Conservation (phyloP, 768 basidiomycete genomes). For the Calocera cornea region DNA sequence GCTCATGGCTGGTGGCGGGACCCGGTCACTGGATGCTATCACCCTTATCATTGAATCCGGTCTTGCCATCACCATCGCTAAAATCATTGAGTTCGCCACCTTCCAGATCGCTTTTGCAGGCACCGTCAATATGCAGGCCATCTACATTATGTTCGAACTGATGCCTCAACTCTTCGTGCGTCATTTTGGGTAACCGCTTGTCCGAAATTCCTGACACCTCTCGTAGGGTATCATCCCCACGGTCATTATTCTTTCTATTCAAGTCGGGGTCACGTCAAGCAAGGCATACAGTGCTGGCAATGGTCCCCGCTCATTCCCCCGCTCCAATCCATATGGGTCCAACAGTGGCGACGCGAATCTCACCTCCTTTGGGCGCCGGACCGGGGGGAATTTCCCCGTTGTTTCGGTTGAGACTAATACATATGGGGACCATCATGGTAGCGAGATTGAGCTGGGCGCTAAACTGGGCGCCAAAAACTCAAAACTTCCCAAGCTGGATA, state of each 20-base stretch:
- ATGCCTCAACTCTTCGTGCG: not conserved
- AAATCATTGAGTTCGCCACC: not conserved
- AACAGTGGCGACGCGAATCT: not conserved
- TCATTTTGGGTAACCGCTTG: not conserved
- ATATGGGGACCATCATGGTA: not conserved
- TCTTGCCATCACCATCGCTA: not conserved
- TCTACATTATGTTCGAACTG: not conserved
- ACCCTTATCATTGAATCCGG: slow-evolving; percentile 2
- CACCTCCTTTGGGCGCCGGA: not conserved
- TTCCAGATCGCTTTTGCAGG: slow-evolving; percentile 1
- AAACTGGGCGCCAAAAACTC: not conserved
- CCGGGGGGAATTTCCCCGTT: not conserved
- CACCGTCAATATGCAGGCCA: not conserved
- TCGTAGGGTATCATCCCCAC: not conserved
- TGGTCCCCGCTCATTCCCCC: not conserved
- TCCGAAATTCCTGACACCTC: not conserved
- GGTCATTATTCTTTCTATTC: slow-evolving; percentile 1
- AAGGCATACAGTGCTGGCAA: slow-evolving; percentile 1
- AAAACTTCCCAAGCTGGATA: not conserved
- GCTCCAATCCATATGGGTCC: not conserved
- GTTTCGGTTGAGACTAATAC: not conserved
- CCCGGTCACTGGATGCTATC: not conserved
- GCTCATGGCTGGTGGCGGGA: not conserved
- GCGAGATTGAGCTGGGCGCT: not conserved
- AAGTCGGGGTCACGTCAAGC: slow-evolving; percentile 3